Evolutionary conservation across 352 stramenopile genomes (phyloP), one percentile per base, ranked within the genome.

Genomic region (Phytopythium litorale): DNA sequence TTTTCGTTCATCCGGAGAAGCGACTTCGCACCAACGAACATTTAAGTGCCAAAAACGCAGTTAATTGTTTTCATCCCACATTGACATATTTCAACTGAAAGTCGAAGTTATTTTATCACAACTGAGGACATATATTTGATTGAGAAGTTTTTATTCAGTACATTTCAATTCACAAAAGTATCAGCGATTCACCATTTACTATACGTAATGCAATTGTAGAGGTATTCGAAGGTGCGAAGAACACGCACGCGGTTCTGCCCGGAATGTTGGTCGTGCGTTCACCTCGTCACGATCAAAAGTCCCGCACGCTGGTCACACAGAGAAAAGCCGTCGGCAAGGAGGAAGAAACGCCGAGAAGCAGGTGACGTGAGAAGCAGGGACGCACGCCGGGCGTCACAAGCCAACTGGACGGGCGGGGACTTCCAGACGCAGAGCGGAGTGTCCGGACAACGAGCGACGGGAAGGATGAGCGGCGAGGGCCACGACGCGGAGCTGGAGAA

Each of bases 401-500:
- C 11, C 32, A 57, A 45, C 28, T 19, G 19, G 16, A 52, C 37
- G 25, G 7, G 13, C 15, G 25, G 11, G 2, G 8, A 37, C n/a
- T n/a, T n/a, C n/a, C n/a, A 28, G 23, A 32, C 23, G 21, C 15
- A 13, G 21, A 58, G 25, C 30, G 7, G 42, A n/a, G 1, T 5
- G n/a, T 11, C 49, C 16, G 30, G 49, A 23, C 2, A 38, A 37
- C 28, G 21, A 52, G 21, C 45, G n/a, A 55, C 8, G 37, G 37
- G 15, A 15, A 28, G 49, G 45, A 60, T 50, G 38, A 60, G 55
- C 55, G 18, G 42, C 23, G 55, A 60, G 23, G 28, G 55, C 4
- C 55, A 60, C 55, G 57, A 63, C 45, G 57, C 68, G 54, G 69
- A 87, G 50, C 65, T 90, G 35, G 68, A 81, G 59, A 83, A 88